Evolutionary conservation across 495 filamentous ascomycete genomes (phyloP), one percentile per base, ranked within the genome.

Genomic region (Talaromyces nanjingensis): DNA sequence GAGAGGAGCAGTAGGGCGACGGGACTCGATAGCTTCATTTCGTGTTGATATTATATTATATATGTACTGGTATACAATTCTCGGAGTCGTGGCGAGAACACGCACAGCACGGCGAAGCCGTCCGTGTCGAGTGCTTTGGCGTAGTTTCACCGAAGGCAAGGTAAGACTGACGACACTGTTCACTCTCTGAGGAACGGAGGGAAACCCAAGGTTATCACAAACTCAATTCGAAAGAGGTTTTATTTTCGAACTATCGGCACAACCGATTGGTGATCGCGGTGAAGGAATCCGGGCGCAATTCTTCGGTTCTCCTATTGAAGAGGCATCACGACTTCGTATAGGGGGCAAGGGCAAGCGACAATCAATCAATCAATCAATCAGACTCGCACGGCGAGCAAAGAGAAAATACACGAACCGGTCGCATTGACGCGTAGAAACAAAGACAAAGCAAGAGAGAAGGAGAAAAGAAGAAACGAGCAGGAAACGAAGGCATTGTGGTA

Each of bases 361-460:
- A 55, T 25, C 18, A 20, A 55, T 24, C 22, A 27, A 31, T 31
- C 29, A 54, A 27, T 22, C 52, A 22, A 25, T 18, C 52, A 54
- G 20, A 20, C 52, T 58, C 55, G 29, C 55, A 24, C 55, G 12
- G 55, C 55, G 29, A 58, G 55, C 25, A 20, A 54, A 11, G 27
- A 14, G 14, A 59, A 4, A 59, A 33, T 3, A 37, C 27, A 59
- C 53, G 53, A 59, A 22, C 56, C 56, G 56, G 56, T 59, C 56
- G 56, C 31, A 37, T 59, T 25, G 56, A 37, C 56, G 56, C 27
- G 56, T 33, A 65, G 64, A 72, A 68, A 45, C 70, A 73, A 42
- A 65, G 25, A 57, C 7, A 69, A 68, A 34, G 64, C 64, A 12
- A 62, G 58, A 24, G 70, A 65, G 52, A 69, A 66, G 57, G 5